Evolutionary conservation across 2,329 filamentous ascomycete species (phyloP), one percentile per base, ranked within the genome.

Genomic region (Claviceps lovelessii): DNA sequence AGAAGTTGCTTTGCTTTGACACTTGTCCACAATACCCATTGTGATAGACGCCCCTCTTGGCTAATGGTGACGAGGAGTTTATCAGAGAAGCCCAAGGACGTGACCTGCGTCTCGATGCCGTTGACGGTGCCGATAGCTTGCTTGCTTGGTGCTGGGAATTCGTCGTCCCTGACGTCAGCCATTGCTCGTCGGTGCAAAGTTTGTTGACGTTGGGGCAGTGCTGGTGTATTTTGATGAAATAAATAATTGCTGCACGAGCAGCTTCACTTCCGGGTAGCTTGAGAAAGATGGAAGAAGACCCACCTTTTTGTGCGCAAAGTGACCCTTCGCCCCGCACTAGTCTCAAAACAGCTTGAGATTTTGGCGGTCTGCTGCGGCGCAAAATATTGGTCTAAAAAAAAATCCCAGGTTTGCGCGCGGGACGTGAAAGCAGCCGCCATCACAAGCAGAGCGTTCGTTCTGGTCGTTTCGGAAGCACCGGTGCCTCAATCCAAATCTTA

Each of bases 31-130:
- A 73, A 54, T 75, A 96, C 90, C 93, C 93, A 98, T 76, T 97
- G 93, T 23, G 88, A 86, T 49, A 97, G 72, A 56, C 85, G 80
- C 7, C 90, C 91, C 58, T 85, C 80, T 71, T 97, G 93, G 0
- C 87, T 88, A 57, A 97, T 78, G 1, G 90, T 96, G 58, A 98
- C 74, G 62, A 98, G 72, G 62, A 98, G 89, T 70, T 89, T 95
- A 77, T 97, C 93, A 9, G 84, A 78, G 70, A 97, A 97, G 62
- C 77, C 81, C 54, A 90, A 75, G 11, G 78, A 77, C 44, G 81
- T 83, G 39, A 88, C 84, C 60, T 89, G 82, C 1, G 93, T 97
- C 41, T 76, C 68, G 28, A 84, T 68, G 35, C 81, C 83, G 58
- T 84, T 81, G 58, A 96, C 80, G 3, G 74, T 66, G 3, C 84